Evolutionary conservation across 257 asterid genomes (phyloP).

Genomic region (Linderniella brevidens): DNA sequence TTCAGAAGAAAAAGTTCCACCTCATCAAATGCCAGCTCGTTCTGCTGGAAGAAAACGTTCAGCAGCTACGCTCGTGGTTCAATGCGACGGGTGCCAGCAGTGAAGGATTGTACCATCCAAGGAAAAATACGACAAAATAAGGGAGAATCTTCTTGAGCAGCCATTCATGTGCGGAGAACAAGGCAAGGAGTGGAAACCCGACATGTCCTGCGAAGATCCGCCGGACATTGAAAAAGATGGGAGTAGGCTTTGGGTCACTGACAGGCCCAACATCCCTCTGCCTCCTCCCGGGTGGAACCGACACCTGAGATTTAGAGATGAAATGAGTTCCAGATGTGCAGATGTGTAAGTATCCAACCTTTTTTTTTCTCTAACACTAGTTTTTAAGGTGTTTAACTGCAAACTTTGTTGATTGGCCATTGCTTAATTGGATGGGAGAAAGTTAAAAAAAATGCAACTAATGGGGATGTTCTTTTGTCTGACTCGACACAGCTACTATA

Average conservation of each 20-base stretch:
- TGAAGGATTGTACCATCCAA: slow-evolving; percentile 2
- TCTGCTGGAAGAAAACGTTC: too few relatives aligned
- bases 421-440: too few relatives aligned
- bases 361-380: not conserved
- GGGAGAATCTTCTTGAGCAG: slow-evolving; percentile 26
- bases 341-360: slow-evolving; percentile 29
- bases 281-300: slow-evolving; percentile 54
- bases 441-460: too few relatives aligned
- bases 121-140: slow-evolving; percentile 40
- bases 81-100: not conserved
- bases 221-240: slow-evolving; percentile 41
- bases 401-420: too few relatives aligned
- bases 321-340: slow-evolving; percentile 41
- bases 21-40: too few relatives aligned
- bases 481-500: too few relatives aligned
- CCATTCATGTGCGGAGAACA: slow-evolving; percentile 37
- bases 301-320: slow-evolving; percentile 34
- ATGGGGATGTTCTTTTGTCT: too few relatives aligned
- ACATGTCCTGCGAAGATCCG: slow-evolving; percentile 26
- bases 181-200: slow-evolving; percentile 38
- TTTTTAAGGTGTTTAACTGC: too few relatives aligned
- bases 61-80: not conserved
- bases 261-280: slow-evolving; percentile 33
- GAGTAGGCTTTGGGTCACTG: slow-evolving; percentile 48
- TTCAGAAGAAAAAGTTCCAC: too few relatives aligned